Evolutionary conservation across 768 basidiomycete genomes (phyloP).

Genomic region (Panellus pusillus): DNA sequence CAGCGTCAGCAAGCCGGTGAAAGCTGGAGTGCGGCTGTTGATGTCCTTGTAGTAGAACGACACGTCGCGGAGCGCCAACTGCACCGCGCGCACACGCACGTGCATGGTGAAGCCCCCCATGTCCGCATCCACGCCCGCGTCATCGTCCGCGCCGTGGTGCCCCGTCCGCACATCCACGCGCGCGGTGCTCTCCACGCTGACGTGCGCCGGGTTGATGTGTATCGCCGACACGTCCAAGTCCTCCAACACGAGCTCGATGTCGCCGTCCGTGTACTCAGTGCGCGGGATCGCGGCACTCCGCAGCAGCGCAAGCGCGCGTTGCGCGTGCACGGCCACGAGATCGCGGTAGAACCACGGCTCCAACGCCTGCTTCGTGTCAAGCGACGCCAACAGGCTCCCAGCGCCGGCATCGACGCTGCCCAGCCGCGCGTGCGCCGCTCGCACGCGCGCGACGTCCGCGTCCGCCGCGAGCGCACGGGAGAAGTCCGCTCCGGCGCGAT

Average conservation of each 20-base stretch:
- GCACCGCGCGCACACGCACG: constrained; percentile 62
- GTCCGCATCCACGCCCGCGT: constrained; percentile 36
- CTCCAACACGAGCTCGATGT: constrained; percentile 73
- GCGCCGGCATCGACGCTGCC: constrained; percentile 36
- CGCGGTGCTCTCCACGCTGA: constrained; percentile 69
- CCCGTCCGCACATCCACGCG: constrained; percentile 39
- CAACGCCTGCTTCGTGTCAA: constrained; percentile 45
- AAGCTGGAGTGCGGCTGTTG: constrained; percentile 38
- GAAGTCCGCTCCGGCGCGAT: constrained; percentile 43
- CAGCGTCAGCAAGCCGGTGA: constrained; percentile 62
- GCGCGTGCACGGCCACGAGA: constrained; percentile 70
- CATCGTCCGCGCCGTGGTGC: constrained; percentile 1
- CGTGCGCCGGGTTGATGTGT: constrained; percentile 64
- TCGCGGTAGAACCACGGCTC: constrained; percentile 81
- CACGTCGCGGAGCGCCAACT: constrained; percentile 60
- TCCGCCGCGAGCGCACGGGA: constrained; percentile 48
- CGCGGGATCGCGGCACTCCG: constrained; percentile 72
- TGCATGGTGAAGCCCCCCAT: constrained; percentile 63
- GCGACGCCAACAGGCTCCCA: constrained; percentile 32
- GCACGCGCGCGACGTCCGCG: constrained; percentile 45
- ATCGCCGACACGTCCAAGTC: constrained; percentile 69
- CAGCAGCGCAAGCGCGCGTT: constrained; percentile 45
- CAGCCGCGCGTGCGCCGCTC: constrained; percentile 48
- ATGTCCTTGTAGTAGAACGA: constrained; percentile 77
- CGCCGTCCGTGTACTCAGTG: constrained; percentile 67